Evolutionary conservation across 306 rosid species (phyloP).

Genomic region (Malus orientalis): DNA sequence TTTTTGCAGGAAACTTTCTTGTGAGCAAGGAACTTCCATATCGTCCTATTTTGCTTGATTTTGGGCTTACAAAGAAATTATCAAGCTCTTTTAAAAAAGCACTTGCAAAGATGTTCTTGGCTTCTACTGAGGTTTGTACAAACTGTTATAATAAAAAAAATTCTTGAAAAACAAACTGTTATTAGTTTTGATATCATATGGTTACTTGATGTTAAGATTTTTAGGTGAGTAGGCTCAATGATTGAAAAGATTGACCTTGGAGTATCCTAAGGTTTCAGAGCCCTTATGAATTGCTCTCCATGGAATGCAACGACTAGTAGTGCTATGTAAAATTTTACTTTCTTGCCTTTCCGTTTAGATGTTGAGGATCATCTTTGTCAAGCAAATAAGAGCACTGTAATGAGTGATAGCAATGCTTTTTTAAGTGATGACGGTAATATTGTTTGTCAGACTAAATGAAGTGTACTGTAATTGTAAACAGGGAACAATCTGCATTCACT

Average conservation of each 20-base stretch:
- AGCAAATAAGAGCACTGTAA: background rate
- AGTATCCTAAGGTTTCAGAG: background rate
- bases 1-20: constrained; percentile 78
- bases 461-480: background rate
- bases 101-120: constrained; percentile 94
- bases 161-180: background rate
- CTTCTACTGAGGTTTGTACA: constrained; percentile 85
- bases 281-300: background rate
- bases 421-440: background rate
- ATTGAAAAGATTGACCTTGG: background rate
- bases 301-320: background rate
- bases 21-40: constrained; percentile 96
- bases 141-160: background rate
- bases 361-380: background rate
- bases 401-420: background rate
- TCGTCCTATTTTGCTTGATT: constrained; percentile 85
- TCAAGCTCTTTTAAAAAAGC: constrained; percentile 73
- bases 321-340: background rate
- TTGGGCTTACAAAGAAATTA: constrained; percentile 87
- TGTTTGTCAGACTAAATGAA: background rate
- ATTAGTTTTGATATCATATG: background rate
- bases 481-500: background rate
- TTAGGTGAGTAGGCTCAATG: background rate
- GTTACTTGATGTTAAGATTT: background rate
- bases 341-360: background rate